Percentiles rank a stretch among this genome's conserved stretches.
These are phyloP conservation scores for Sugiyamaella neomexicana DNA, from an alignment of 1,139 yeast genomes.

Conservation along the genomic window DNA sequence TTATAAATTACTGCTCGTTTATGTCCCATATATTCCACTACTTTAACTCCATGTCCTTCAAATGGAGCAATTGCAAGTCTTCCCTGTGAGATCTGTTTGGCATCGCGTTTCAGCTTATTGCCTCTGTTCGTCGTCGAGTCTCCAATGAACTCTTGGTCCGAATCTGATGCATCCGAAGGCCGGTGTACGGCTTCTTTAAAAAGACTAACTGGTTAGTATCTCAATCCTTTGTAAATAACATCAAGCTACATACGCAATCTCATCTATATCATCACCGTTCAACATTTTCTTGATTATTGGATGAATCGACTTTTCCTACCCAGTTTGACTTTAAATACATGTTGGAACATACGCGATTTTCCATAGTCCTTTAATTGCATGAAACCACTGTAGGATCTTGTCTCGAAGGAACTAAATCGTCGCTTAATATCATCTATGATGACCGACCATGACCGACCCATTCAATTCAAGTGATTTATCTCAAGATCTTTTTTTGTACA, in stretches of 20 bases:
- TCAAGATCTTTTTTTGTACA: no score
- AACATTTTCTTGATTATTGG: background rate
- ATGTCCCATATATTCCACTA: constrained; percentile 40
- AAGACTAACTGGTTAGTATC: constrained; percentile 13
- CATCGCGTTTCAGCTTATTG: constrained; percentile 54
- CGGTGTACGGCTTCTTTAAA: constrained; percentile 26
- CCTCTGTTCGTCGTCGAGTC: constrained; percentile 53
- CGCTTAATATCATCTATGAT: no score
- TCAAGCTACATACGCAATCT: constrained; percentile 20
- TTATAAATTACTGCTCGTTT: constrained; percentile 41
- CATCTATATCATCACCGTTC: constrained; percentile 15
- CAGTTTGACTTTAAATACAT: background rate
- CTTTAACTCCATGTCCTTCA: constrained; percentile 36
- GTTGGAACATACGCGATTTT: background rate
- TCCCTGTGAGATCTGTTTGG: constrained; percentile 45
- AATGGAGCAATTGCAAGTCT: constrained; percentile 41
- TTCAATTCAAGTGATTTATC: no score
- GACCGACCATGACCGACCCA: no score
- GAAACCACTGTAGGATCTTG: background rate
- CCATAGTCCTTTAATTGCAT: background rate
- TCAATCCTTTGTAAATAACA: background rate
- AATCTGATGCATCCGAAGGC: constrained; percentile 30
- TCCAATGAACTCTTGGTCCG: constrained; percentile 31
- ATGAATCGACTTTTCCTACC: background rate
- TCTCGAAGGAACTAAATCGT: no score